Base-by-base conservation (phyloP, 768 basidiomycete genomes). In the Imleria badia region DNA sequence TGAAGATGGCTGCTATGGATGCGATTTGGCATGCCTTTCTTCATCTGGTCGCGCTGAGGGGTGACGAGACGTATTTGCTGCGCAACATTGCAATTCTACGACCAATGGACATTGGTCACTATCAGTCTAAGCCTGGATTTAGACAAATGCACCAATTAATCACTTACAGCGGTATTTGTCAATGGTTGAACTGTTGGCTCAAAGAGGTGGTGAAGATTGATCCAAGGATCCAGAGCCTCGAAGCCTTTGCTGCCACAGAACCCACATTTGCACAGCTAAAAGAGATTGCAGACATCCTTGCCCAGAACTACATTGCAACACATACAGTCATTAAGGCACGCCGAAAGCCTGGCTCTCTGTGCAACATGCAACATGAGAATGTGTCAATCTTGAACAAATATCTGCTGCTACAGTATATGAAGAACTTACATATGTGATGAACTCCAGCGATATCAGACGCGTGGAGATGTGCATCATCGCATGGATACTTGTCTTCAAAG, bases 391-490 rank as follows among this genome's bases (percentile, higher is more conserved):
- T 59, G 3, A 63, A 76, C 14, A 55, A 73, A 29, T 73, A 75
- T 29, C 61, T 73, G 11, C 43, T 77, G 0, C 65, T n/a, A n/a
- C n/a, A n/a, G n/a, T 78, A 0, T 80, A 80, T 45, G 71, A 76
- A 39, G 76, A 79, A 44, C 48, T 76, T 0, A 60, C 62, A 0
- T 64, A 71, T 55, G 64, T 65, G 0, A 71, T 74, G 66, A 75
- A 73, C 29, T 8, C 10, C 1, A 66, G 73, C 0, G 73, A 75
- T 31, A 72, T 75, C 41, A 68, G 69, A 0, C 59, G 60, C 0
- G 51, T 73, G 0, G 69, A 75, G 40, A 60, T 48, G 0, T 60
- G 49, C 2, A 66, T 72, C 13, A 23, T 58, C 1, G 34, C 51
- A 1, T 73, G 72, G 67, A 66, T 69, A 1, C 48, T 45, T 0